A percentile compares a stretch with the other conserved stretches of the same genome.
Conservation (phyloP, 192 early-diverging fungal species). For the Coemansia umbellata region DNA sequence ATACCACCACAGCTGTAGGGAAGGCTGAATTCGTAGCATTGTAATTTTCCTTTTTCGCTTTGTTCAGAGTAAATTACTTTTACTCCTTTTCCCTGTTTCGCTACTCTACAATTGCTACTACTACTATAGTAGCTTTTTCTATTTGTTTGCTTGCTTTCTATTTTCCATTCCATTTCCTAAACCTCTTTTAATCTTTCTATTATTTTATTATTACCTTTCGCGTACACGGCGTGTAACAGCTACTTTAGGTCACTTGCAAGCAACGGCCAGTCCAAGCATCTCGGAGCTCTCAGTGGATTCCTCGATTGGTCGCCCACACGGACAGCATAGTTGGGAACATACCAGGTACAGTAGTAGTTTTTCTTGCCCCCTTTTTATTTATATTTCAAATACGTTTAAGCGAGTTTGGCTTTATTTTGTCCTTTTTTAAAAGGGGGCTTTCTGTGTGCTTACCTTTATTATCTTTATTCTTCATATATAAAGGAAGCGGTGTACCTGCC, state of each 20-base stretch:
- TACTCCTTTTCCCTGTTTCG: background rate
- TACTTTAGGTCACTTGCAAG: conserved; percentile 9
- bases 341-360: conserved; percentile 29
- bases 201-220: background rate
- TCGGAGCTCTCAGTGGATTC: conserved; percentile 51
- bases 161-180: conserved; percentile 3
- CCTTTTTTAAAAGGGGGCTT: too few species aligned
- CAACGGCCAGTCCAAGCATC: conserved; percentile 34
- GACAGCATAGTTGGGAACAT: conserved; percentile 18
- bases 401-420: too few species aligned
- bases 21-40: background rate
- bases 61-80: background rate
- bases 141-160: conserved; percentile 5
- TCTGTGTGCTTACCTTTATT: too few species aligned
- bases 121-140: conserved; percentile 1
- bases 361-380: conserved; percentile 1
- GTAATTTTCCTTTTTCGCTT: background rate
- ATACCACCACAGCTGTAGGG: background rate
- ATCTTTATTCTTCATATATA: too few species aligned
- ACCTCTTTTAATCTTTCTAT: background rate
- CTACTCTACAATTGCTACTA: too few species aligned
- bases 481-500: too few species aligned
- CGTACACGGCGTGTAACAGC: background rate
- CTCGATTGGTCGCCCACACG: conserved; percentile 39
- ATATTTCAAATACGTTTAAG: background rate